Conservation (phyloP, 176 grass and related monocot species). For the Luzula sylvatica region DNA sequence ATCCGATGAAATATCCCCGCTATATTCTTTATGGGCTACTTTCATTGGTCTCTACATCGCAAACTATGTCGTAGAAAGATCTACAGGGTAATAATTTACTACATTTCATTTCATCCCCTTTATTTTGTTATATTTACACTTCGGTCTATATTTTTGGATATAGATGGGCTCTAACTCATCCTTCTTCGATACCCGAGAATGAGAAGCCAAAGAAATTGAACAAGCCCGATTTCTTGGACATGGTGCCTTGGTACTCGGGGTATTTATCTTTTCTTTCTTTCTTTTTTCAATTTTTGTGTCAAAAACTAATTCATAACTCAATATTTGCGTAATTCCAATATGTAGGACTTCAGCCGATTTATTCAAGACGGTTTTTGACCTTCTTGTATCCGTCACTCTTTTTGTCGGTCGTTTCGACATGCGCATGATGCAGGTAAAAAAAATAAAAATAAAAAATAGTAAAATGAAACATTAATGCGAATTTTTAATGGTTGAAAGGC, state of each 20-base stretch:
- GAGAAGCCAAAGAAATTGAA: slow-evolving; percentile 68
- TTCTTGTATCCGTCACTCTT: slow-evolving; percentile 93
- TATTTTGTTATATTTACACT: background rate
- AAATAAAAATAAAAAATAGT: no score
- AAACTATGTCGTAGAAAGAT: slow-evolving; percentile 91
- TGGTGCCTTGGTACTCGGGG: slow-evolving; percentile 99
- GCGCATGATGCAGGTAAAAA: slow-evolving; percentile 92
- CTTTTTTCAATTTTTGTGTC: background rate
- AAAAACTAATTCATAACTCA: slow-evolving; percentile 22
- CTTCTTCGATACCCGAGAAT: slow-evolving; percentile 43
- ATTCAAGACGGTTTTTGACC: slow-evolving; percentile 94
- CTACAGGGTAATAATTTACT: slow-evolving; percentile 60
- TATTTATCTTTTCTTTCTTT: slow-evolving; percentile 14
- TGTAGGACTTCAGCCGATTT: slow-evolving; percentile 93
- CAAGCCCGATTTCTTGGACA: slow-evolving; percentile 95
- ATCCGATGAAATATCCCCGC: slow-evolving; percentile 86
- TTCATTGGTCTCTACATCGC: slow-evolving; percentile 87
- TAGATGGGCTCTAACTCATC: slow-evolving; percentile 86
- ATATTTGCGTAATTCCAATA: slow-evolving; percentile 10
- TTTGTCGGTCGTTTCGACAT: slow-evolving; percentile 98
- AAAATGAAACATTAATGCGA: no score
- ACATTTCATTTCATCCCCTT: background rate
- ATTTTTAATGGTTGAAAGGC: no score
- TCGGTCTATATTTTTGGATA: background rate
- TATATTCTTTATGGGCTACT: slow-evolving; percentile 94